A percentile compares a stretch with the other conserved stretches of the same genome.
phyloP scores from a whole-genome alignment of 768 basidiomycete genomes.

The Hericium coralloides region DNA sequence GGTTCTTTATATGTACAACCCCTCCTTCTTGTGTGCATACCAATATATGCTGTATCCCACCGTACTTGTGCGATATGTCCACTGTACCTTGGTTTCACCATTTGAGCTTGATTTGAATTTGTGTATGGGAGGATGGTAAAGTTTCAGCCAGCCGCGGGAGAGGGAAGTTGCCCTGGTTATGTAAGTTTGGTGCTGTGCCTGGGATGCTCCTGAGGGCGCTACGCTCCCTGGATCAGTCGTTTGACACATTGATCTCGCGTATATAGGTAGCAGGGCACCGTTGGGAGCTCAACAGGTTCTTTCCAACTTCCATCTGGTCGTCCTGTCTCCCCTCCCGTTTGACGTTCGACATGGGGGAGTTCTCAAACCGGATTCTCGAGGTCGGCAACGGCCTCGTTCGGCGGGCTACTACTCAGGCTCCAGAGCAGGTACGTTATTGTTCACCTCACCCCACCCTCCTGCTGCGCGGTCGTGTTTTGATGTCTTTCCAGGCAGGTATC shows the following conservation, averaged over 20 bases:
- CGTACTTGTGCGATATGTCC: too few relatives aligned
- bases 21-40: neutral
- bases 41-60: neutral
- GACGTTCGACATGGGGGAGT: constrained; percentile 36
- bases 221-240: neutral
- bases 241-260: neutral
- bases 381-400: constrained; percentile 23
- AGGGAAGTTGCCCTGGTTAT: neutral
- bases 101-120: too few relatives aligned
- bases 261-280: neutral
- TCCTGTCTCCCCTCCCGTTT: constrained; percentile 1
- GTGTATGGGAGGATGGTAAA: too few relatives aligned
- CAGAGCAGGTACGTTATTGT: constrained; percentile 9
- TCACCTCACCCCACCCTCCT: neutral
- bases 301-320: neutral
- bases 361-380: constrained; percentile 29
- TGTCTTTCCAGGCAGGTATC: constrained; percentile 52
- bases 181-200: neutral
- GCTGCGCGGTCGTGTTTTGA: neutral
- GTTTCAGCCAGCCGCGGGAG: too few relatives aligned
- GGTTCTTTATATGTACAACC: neutral
- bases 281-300: neutral
- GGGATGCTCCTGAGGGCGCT: neutral
- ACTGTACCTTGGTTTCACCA: too few relatives aligned
- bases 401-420: constrained; percentile 34